These are phyloP conservation scores for Francoa sonchifolia DNA, from an alignment of 441 rosid species.

Conservation along the genomic window DNA sequence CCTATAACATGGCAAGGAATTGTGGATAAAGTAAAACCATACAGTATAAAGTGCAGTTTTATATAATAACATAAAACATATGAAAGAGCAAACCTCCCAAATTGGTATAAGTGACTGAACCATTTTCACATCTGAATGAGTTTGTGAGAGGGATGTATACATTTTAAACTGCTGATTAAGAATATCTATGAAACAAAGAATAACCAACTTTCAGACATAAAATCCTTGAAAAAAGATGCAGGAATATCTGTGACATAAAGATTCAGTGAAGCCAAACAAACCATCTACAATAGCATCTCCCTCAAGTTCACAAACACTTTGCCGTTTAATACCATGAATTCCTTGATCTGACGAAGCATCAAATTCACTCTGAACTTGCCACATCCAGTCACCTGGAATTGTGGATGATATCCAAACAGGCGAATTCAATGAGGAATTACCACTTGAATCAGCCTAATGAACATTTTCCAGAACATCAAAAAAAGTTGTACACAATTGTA, in stretches of 20 bases:
- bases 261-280: constrained; percentile 20
- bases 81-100: constrained; percentile 69
- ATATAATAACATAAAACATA: constrained; percentile 7
- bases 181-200: constrained; percentile 46
- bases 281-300: constrained; percentile 77
- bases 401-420: constrained; percentile 65
- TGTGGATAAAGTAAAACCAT: constrained; percentile 12
- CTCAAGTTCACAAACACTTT: constrained; percentile 87
- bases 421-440: constrained; percentile 26
- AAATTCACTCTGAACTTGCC: constrained; percentile 38
- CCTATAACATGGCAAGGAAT: constrained; percentile 30
- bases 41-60: constrained; percentile 3
- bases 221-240: constrained; percentile 5
- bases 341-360: constrained; percentile 33
- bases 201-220: constrained; percentile 10
- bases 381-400: constrained; percentile 74
- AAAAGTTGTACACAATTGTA: constrained; percentile 8
- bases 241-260: constrained; percentile 5
- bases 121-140: constrained; percentile 63
- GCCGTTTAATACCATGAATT: constrained; percentile 33
- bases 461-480: constrained; percentile 16
- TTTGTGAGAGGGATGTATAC: constrained; percentile 67
- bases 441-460: constrained; percentile 51
- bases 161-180: constrained; percentile 57
- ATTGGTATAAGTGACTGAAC: constrained; percentile 95